Evolutionary conservation across 2,329 filamentous ascomycete genomes (phyloP).

Genomic region (Xylaria sp.): DNA sequence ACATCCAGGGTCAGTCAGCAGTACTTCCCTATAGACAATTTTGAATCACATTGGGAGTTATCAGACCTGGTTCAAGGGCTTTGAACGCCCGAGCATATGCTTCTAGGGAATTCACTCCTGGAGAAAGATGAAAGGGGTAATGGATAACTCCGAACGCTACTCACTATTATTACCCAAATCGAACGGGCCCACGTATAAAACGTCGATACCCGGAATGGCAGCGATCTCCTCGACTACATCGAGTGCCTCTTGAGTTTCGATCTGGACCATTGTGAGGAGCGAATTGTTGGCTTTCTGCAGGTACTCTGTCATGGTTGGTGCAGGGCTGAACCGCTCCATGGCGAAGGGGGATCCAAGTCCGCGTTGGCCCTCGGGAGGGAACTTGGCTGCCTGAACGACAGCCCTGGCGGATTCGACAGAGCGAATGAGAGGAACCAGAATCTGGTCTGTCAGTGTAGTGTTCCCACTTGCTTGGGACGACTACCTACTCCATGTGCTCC

Average conservation of each 20-base stretch:
- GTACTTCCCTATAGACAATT: not conserved
- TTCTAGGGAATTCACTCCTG: not conserved
- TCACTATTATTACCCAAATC: constrained; percentile 63
- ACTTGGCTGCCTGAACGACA: constrained; percentile 57
- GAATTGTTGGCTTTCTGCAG: constrained; percentile 59
- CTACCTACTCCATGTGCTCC: constrained; percentile 58
- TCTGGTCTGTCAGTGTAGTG: constrained; percentile 34
- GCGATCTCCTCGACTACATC: constrained; percentile 65
- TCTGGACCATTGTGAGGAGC: constrained; percentile 67
- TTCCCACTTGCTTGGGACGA: not conserved
- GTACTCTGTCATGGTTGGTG: constrained; percentile 56
- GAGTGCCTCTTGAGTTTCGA: constrained; percentile 66
- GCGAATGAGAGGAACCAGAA: constrained; percentile 57
- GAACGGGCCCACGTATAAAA: constrained; percentile 68
- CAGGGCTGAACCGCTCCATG: constrained; percentile 51
- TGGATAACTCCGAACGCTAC: not conserved
- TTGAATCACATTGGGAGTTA: too few species aligned
- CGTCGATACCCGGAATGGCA: constrained; percentile 61
- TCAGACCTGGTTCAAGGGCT: too few species aligned
- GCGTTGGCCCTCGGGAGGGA: constrained; percentile 56
- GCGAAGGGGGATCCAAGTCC: constrained; percentile 61
- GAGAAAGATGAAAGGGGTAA: not conserved
- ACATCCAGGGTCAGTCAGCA: not conserved
- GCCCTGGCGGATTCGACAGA: constrained; percentile 55
- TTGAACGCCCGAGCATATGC: too few species aligned